Evolutionary conservation across 2,329 filamentous ascomycete species (phyloP).

Genomic region (Microdochium nivale): DNA sequence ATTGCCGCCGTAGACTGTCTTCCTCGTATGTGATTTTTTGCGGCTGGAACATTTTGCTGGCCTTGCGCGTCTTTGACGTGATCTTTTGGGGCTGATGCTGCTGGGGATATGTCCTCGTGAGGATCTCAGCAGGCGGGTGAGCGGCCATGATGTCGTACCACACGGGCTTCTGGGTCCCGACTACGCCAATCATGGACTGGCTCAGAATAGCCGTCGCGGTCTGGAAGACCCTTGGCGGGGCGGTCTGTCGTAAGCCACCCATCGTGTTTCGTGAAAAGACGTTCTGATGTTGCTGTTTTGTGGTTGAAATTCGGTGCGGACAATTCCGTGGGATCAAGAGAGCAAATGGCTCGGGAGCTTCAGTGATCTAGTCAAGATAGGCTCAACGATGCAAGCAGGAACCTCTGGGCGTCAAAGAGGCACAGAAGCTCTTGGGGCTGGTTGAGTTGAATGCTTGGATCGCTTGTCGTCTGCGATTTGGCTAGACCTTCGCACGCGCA

Average conservation of each 20-base stretch:
- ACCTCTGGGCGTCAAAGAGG: no score
- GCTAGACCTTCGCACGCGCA: not conserved
- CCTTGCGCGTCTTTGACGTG: constrained; percentile 42
- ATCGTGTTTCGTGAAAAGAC: constrained; percentile 14
- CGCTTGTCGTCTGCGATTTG: not conserved
- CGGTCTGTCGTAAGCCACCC: constrained; percentile 22
- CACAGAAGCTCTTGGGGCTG: no score
- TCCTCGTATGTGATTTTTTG: constrained; percentile 72
- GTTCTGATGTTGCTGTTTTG: constrained; percentile 2
- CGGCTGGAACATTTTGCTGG: constrained; percentile 74
- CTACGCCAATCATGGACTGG: constrained; percentile 18
- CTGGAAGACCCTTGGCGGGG: constrained; percentile 34
- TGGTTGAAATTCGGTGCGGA: no score
- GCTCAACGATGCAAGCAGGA: no score
- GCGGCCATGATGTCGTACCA: constrained; percentile 44
- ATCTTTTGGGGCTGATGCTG: constrained; percentile 22
- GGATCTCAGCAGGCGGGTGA: constrained; percentile 49
- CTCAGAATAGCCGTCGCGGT: constrained; percentile 27
- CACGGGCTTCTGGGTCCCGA: constrained; percentile 24
- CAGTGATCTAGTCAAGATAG: no score
- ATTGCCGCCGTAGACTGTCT: constrained; percentile 69
- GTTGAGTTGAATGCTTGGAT: not conserved
- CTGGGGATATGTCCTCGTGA: constrained; percentile 42
- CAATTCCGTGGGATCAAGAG: no score
- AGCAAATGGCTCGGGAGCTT: no score